Conservation (phyloP, 2,329 filamentous ascomycete genomes). For the Colletotrichum sp. region DNA sequence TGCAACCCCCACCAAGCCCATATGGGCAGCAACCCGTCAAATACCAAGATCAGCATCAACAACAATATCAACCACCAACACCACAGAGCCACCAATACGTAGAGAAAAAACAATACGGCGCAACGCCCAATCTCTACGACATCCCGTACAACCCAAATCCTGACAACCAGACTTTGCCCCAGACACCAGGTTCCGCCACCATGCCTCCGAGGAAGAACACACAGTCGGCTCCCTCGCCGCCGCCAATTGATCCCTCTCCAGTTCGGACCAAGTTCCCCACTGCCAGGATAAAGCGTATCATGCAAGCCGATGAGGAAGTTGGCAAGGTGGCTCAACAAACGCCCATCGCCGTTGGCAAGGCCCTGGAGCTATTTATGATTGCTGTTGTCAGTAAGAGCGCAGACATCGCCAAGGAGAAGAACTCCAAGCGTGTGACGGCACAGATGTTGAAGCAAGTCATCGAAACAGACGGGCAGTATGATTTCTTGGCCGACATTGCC, state of each 20-base stretch:
- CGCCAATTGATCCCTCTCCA: conserved; percentile 64
- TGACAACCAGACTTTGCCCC: conserved; percentile 18
- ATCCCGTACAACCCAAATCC: conserved; percentile 4
- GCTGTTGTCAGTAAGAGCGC: conserved; percentile 88
- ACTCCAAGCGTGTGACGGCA: conserved; percentile 87
- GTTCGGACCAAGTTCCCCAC: conserved; percentile 97
- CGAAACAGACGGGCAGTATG: conserved; percentile 86
- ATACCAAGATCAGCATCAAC: conserved; percentile 10
- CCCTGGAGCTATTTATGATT: conserved; percentile 97
- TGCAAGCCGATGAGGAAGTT: conserved; percentile 98
- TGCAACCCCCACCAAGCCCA: conserved; percentile 12
- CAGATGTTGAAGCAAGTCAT: conserved; percentile 92
- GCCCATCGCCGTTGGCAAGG: conserved; percentile 93
- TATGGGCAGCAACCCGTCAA: conserved; percentile 13
- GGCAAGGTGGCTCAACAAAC: conserved; percentile 98
- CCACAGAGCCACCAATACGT: conserved; percentile 13
- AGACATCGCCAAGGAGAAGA: conserved; percentile 79
- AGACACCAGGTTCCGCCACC: conserved; percentile 16
- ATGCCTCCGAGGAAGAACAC: conserved; percentile 46
- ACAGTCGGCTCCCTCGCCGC: conserved; percentile 38
- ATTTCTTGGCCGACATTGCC: conserved; percentile 92
- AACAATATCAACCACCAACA: conserved; percentile 6
- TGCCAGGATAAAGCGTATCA: conserved; percentile 96
- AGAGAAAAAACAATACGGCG: background rate
- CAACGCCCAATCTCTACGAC: conserved; percentile 13